Base-by-base conservation (phyloP, 164 flowering plant genomes). In the Vitis labrusca region DNA sequence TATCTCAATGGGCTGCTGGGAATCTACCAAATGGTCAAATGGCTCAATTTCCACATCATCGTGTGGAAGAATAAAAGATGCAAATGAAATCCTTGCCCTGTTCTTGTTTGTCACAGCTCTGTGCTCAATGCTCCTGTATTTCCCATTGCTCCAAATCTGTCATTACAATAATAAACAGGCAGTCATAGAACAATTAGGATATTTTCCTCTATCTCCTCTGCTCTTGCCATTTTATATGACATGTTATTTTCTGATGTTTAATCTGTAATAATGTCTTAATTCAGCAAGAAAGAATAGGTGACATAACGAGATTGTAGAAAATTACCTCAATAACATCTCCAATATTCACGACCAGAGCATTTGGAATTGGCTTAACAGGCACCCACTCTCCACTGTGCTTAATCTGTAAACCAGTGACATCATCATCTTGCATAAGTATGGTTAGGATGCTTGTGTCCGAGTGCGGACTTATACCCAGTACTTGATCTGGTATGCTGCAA, bases 261-360 rank as follows among this genome's bases (percentile, higher is more conserved):
- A 37, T 5, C 44, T 5, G 44, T 37, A 37, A 5, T 37, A 37
- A 37, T 37, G 44, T 37, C 44, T 37, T 5, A 37, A 37, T 6
- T 37, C 44, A 5, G 7, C 44, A 37, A 37, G 44, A 37, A 37
- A 37, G 44, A 37, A 37, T 37, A 0, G 44, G 44, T 37, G 44
- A 37, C 44, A 37, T 37, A 37, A 3, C 6, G 56, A 13, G 56
- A 12, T 17, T 30, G 0, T 11, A 13, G 9, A 29, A 32, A n/a
- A 14, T 10, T 80, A 80, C 81, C 82, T 80, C 82, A 11, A 78
- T 9, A 12, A 71, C 68, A 55, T 83, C 84, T 10, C 80, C 84
- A 19, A 74, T 59, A 37, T 74, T 74, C 16, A 74, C 69, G 2
- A 74, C 77, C 11, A 74, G 73, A 51, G 77, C 72, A 59, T 59